These are phyloP conservation scores for Metschnikowia matae DNA, from an alignment of 805 yeast genomes.

Conservation along the genomic window DNA sequence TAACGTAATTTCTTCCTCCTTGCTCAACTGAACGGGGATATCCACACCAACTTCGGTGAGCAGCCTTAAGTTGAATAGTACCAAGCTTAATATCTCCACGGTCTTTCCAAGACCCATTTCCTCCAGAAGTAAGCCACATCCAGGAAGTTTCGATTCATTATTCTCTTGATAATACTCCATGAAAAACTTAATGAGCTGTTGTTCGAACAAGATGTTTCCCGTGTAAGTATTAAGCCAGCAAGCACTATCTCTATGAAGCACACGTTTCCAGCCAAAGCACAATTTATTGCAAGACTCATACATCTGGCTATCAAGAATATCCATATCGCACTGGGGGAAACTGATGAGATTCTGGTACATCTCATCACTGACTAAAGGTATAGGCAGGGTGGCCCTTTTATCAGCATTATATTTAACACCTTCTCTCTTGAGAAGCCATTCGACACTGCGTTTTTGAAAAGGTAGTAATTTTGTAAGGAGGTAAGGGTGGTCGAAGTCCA, in stretches of 20 bases:
- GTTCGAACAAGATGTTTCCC: conserved; percentile 40
- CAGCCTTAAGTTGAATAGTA: conserved; percentile 57
- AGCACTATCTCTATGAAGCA: conserved; percentile 7
- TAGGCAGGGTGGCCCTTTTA: conserved; percentile 19
- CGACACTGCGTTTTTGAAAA: conserved; percentile 52
- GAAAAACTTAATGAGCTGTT: conserved; percentile 24
- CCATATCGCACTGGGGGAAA: conserved; percentile 9
- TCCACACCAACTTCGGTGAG: conserved; percentile 27
- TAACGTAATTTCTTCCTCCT: conserved; percentile 40
- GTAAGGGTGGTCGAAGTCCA: conserved; percentile 35
- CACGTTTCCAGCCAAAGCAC: conserved; percentile 51
- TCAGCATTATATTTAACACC: conserved; percentile 33
- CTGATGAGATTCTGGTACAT: neutral
- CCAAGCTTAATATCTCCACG: conserved; percentile 70
- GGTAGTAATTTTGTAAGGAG: conserved; percentile 40
- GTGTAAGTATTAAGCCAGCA: conserved; percentile 51
- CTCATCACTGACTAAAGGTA: conserved; percentile 18
- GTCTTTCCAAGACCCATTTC: conserved; percentile 99
- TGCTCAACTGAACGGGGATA: conserved; percentile 24
- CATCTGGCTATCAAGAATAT: conserved; percentile 21
- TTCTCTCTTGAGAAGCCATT: conserved; percentile 56
- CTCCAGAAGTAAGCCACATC: conserved; percentile 74
- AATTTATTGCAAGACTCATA: conserved; percentile 34
- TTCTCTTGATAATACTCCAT: conserved; percentile 21
- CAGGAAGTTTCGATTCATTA: conserved; percentile 34